Base-by-base conservation (phyloP, 805 yeast species). In the Vanderwaltozyma polyspora region DNA sequence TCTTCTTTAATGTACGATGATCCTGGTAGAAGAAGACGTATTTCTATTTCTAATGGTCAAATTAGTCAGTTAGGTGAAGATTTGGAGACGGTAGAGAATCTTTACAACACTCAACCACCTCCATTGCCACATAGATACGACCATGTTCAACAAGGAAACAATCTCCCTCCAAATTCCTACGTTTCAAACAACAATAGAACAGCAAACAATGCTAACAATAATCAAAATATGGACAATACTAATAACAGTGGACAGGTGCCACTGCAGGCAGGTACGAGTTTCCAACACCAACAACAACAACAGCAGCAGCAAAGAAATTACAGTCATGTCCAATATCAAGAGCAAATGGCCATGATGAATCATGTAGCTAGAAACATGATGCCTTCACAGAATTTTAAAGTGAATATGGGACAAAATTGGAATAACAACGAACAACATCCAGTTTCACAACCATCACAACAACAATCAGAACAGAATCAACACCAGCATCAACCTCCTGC, bases 11-110 rank as follows among this genome's bases (percentile, higher is more conserved):
- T 19, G 22, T 28, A 28, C 32, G 22, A 23, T 19, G 32, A 33
- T 28, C 32, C 28, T 22, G 38, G 56, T 0, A 53, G 56, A 32
- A 57, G 53, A 31, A 46, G 57, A 29, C 68, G 93, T 51, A 76
- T 81, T 3, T 80, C 91, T 29, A 81, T 81, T 34, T 79, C 89
- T 9, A 81, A 81, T 57, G 93, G 93, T 48, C 93, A 81, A 50
- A 81, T 81, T 43, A 82, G 86, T 31, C 93, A 81, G 49, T 70
- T 81, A 24, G 68, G 73, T 5, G 67, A 63, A 32, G 63, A 57
- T 31, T 46, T 44, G 22, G 58, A 42, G 11, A 53, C 55, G 12
- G 57, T 59, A 26, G 68, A 63, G 28, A 62, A 60, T 29, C 35
- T 62, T 0, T 60, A 61, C 36, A 59, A 55, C 30, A 45, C 52